Conservation (phyloP, 805 yeast genomes). For the Ogataea pignaliae region DNA sequence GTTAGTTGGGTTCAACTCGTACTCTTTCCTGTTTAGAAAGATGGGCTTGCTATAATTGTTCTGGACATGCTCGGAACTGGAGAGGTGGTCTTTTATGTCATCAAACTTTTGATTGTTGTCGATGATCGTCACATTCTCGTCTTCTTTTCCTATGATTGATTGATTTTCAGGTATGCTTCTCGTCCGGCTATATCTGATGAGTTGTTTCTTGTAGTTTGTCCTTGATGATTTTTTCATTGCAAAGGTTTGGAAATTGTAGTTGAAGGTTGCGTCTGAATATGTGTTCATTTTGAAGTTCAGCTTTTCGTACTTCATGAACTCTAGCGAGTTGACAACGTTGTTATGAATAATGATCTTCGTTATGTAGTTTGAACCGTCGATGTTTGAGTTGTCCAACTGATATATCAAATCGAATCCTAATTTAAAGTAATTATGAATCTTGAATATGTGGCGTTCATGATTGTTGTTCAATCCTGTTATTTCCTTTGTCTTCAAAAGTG, state of each 20-base stretch:
- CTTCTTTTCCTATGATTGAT: background rate
- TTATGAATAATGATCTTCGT: constrained; percentile 47
- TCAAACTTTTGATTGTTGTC: too few species aligned
- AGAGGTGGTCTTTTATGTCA: too few species aligned
- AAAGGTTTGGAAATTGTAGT: background rate
- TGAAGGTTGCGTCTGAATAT: background rate
- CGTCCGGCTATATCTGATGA: too few species aligned
- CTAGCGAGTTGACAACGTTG: constrained; percentile 47
- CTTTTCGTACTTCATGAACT: constrained; percentile 51
- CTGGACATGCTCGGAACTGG: too few species aligned
- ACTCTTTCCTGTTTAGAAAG: constrained; percentile 31
- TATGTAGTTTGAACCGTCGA: constrained; percentile 31
- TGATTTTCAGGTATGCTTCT: background rate
- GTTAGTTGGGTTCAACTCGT: constrained; percentile 24
- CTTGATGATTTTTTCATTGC: too few species aligned
- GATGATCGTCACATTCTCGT: background rate
- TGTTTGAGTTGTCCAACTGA: constrained; percentile 28
- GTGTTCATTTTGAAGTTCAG: constrained; percentile 31
- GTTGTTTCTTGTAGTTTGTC: background rate
- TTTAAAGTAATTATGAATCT: constrained; percentile 54
- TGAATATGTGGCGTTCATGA: constrained; percentile 4
- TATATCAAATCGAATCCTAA: constrained; percentile 53
- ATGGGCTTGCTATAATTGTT: constrained; percentile 17
- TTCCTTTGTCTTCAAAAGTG: constrained; percentile 35
- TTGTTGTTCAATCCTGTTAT: constrained; percentile 25